Evolutionary conservation across 225 moss, liverwort and hornwort genomes (phyloP), one percentile per base, ranked within the genome.

Genomic region (Rhytidiadelphus loreus): DNA sequence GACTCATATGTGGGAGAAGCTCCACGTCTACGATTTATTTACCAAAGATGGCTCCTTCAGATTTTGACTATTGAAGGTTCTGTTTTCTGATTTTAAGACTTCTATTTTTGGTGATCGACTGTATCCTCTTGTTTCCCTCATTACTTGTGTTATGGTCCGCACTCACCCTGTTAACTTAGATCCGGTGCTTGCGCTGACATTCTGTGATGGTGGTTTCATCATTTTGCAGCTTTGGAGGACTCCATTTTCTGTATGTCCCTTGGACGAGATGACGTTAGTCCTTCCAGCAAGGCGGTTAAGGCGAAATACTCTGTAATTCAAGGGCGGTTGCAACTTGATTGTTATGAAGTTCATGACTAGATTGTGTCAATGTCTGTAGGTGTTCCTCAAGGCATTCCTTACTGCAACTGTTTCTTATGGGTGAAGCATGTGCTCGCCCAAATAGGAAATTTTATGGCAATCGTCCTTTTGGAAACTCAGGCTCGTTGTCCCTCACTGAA

Each of bases 21-120:
- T 73, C 96, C 96, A 86, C 95, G 99, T 9, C 89, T 96, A 44
- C 92, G 93, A 48, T 97, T 93, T 77, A 94, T 99, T 73, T 96
- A 97, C 76, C 94, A 94, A 83, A 94, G 96, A 91, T 97, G 96
- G 97, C 88, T 97, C 74, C 91, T 91, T 64, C 95, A 96, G 90
- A 92, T 95, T 43, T 92, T 96, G 89, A 94, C 90, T 37, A 94
- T 96, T 44, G 94, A 93, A 96, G 96, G 98, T 98, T 64, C 52
- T 43, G 19, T 68, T 72, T 28, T 41, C 41, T 29, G 77, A 6
- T 87, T 58, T 62, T n/a, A 43, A 56, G 41, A 41, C 88, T 88
- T 46, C 70, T 64, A 50, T 58, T 60, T 85, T 80, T 75, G 63
- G 35, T 62, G 56, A 57, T 85, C 32, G 18, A 35, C 26, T 66